A percentile compares a stretch with the other conserved stretches of the same genome.
These are phyloP conservation scores for Arabis hirsuta DNA, from an alignment of 345 rosid genomes.

Conservation along the genomic window DNA sequence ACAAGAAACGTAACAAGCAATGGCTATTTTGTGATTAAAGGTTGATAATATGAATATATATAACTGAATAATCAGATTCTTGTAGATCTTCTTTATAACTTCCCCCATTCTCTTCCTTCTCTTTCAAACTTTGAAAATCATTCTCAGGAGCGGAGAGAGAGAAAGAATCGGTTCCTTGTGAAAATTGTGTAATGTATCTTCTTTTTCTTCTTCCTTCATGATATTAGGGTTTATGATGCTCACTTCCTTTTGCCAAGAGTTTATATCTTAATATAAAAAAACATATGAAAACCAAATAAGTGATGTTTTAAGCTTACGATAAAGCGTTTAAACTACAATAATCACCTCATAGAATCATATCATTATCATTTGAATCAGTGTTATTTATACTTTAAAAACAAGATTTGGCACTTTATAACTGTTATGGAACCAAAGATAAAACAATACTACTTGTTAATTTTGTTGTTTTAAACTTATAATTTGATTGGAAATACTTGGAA, in stretches of 20 bases:
- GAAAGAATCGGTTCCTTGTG: constrained; percentile 31
- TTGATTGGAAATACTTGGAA: no score
- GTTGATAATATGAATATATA: not conserved
- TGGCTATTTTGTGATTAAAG: constrained; percentile 31
- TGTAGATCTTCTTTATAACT: constrained; percentile 40
- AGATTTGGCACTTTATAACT: no score
- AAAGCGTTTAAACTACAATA: no score
- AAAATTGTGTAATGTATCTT: not conserved
- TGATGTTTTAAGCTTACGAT: no score
- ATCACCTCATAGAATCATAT: no score
- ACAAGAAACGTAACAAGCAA: constrained; percentile 27
- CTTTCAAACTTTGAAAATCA: constrained; percentile 29
- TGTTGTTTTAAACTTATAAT: no score
- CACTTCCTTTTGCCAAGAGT: no score
- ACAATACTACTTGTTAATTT: no score
- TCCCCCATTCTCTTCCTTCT: constrained; percentile 17
- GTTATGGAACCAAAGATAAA: no score
- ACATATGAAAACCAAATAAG: no score
- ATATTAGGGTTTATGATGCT: not conserved
- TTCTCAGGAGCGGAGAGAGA: constrained; percentile 9
- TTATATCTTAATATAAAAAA: no score
- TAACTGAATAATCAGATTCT: constrained; percentile 39
- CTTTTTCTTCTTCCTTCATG: not conserved
- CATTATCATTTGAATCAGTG: fast-evolving
- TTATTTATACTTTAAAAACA: no score